Percentiles rank a stretch among this genome's conserved stretches.
phyloP scores from a whole-genome alignment of 495 filamentous ascomycete genomes.

The Aspergillus nanangensis region DNA sequence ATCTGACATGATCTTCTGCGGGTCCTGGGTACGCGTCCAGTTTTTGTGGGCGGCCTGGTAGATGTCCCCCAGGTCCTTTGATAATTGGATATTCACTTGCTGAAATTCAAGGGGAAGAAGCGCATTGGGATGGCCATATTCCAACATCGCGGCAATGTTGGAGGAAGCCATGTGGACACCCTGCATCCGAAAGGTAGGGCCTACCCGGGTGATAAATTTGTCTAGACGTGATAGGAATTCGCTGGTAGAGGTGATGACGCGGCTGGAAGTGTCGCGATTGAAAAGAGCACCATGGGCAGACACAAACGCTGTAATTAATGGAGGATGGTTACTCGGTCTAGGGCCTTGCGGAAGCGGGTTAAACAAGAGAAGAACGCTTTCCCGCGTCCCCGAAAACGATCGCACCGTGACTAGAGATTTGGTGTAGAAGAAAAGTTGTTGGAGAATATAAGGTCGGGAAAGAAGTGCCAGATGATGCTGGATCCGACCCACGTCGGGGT shows the following conservation, averaged over 20 bases:
- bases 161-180: slow-evolving; percentile 50
- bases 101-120: slow-evolving; percentile 32
- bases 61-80: slow-evolving; percentile 24
- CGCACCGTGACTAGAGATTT: slow-evolving; percentile 42
- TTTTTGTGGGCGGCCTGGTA: slow-evolving; percentile 15
- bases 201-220: slow-evolving; percentile 53
- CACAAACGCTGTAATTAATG: slow-evolving; percentile 50
- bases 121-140: slow-evolving; percentile 57
- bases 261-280: slow-evolving; percentile 41
- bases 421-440: slow-evolving; percentile 73
- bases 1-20: slow-evolving; percentile 8
- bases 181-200: slow-evolving; percentile 58
- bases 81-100: slow-evolving; percentile 30
- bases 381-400: slow-evolving; percentile 58
- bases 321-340: slow-evolving; percentile 20
- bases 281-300: slow-evolving; percentile 65
- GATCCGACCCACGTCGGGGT: slow-evolving; percentile 64
- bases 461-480: slow-evolving; percentile 85
- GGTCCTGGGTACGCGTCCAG: slow-evolving; percentile 9
- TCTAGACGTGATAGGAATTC: slow-evolving; percentile 52
- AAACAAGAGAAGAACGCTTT: slow-evolving; percentile 68
- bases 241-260: slow-evolving; percentile 40
- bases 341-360: slow-evolving; percentile 54
- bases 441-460: slow-evolving; percentile 65
- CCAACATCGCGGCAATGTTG: slow-evolving; percentile 51